Conservation (phyloP, 257 asterid genomes). For the Nicotiana obtusifolia region DNA sequence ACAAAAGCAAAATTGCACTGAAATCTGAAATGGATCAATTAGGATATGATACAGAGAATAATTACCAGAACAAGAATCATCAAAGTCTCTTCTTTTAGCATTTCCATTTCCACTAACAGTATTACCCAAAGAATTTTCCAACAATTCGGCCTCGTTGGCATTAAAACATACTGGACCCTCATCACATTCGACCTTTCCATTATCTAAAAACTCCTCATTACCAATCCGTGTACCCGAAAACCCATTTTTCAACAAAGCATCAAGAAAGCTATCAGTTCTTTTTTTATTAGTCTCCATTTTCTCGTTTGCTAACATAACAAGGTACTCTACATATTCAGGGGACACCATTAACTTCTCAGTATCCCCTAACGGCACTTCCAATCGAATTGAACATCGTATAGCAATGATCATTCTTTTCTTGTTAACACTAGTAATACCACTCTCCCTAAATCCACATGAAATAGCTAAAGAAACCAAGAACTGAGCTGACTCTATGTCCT, state of each 20-base stretch:
- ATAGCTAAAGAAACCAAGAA: slow-evolving; percentile 70
- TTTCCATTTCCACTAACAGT: slow-evolving; percentile 26
- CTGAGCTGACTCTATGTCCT: slow-evolving; percentile 57
- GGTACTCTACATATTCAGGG: slow-evolving; percentile 59
- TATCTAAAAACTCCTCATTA: background rate
- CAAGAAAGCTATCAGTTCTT: slow-evolving; percentile 53
- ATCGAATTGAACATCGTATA: slow-evolving; percentile 73
- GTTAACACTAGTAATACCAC: slow-evolving; percentile 77
- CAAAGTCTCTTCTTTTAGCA: slow-evolving; percentile 25
- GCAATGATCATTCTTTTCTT: slow-evolving; percentile 76
- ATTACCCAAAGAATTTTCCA: slow-evolving; percentile 24
- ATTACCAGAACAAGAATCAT: slow-evolving; percentile 40
- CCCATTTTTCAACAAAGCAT: slow-evolving; percentile 45
- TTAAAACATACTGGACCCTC: slow-evolving; percentile 22
- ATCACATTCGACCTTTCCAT: slow-evolving; percentile 18
- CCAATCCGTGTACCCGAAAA: slow-evolving; percentile 24
- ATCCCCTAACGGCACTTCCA: slow-evolving; percentile 88
- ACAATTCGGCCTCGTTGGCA: slow-evolving; percentile 16
- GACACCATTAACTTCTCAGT: slow-evolving; percentile 54
- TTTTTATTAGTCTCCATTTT: slow-evolving; percentile 77
- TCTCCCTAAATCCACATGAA: slow-evolving; percentile 86
- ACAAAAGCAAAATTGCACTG: background rate
- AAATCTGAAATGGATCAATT: background rate
- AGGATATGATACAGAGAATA: background rate
- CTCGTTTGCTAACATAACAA: slow-evolving; percentile 70